Conservation (phyloP, 2,329 filamentous ascomycete genomes). For the Botrytis byssoidea region DNA sequence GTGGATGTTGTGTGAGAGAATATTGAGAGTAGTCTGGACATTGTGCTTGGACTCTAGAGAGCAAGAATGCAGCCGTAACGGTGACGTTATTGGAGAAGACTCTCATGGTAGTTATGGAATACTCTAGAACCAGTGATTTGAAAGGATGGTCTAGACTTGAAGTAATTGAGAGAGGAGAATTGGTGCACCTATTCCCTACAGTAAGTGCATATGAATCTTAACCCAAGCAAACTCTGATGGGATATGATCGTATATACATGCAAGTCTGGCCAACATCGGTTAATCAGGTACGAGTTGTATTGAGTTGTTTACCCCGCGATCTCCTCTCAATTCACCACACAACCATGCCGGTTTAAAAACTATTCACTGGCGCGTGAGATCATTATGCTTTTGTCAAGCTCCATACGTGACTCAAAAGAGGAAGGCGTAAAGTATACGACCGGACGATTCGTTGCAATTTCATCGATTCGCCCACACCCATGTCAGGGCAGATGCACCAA, state of each 20-base stretch:
- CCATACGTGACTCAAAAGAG: not conserved
- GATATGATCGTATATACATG: constrained; percentile 6
- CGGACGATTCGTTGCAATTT: not conserved
- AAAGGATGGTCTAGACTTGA: not conserved
- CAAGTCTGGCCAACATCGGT: not conserved
- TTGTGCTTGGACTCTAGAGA: constrained; percentile 24
- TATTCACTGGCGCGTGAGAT: constrained; percentile 18
- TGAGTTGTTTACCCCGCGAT: constrained; percentile 12
- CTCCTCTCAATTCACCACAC: constrained; percentile 9
- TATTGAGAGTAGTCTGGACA: constrained; percentile 68
- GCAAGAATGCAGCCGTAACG: not conserved
- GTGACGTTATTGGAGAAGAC: not conserved
- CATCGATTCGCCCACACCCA: not conserved
- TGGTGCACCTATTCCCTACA: not conserved
- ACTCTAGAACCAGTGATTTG: not conserved
- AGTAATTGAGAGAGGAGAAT: not conserved
- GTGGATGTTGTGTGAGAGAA: constrained; percentile 59
- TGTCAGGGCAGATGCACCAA: not conserved
- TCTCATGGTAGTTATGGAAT: not conserved
- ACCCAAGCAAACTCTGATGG: not conserved
- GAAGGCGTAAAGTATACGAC: not conserved
- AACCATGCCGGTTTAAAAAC: not conserved
- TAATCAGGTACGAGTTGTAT: constrained; percentile 5
- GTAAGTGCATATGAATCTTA: not conserved
- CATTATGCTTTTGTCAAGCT: not conserved